Base-by-base conservation (phyloP, 371 early-diverging fungal species). In the Mucor ambiguus region DNA sequence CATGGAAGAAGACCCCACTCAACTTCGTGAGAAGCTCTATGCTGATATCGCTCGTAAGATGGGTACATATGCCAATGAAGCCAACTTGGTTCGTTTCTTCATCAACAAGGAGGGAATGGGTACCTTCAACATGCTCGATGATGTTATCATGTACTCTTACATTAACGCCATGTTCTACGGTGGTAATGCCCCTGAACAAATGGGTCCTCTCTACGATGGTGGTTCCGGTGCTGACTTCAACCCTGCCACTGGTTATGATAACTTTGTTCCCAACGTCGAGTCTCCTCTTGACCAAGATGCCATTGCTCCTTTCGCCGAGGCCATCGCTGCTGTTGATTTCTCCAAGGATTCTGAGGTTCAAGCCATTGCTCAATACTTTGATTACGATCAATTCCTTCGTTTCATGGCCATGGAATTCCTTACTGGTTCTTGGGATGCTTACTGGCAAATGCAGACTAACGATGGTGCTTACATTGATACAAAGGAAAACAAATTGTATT, bases 341-440 rank as follows among this genome's bases (percentile, higher is more conserved):
- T 65, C 70, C 12, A 56, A 82, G 46, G 83, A 86, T 57, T 76
- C 62, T 6, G 68, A 77, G 35, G 66, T 85, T 0, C 63, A 71
- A 8, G 71, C 73, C 26, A 70, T 84, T 56, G 55, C 70, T 64
- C 63, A 71, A 38, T 58, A 57, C 52, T 77, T 86, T 67, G 83
- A 85, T 24, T 55, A 77, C 29, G 87, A 86, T 37, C 62, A 72
- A 24, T 81, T 80, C 64, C 64, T 86, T 48, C 84, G 87, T 28
- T 81, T 82, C 71, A 85, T 86, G 85, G 84, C 84, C 33, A 66
- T 85, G 61, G 87, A 86, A 63, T 86, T 79, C 75, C 75, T 85
- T 26, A 75, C 85, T 52, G 87, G 77, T 33, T 38, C 77, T 63
- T 86, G 87, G 87, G 87, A 86, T 59, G 87, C 76, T 18, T 86